Percentiles rank a stretch among this genome's conserved stretches.
phyloP scores from a whole-genome alignment of 2,329 filamentous ascomycete genomes.

The Ceratocystis albifundus region DNA sequence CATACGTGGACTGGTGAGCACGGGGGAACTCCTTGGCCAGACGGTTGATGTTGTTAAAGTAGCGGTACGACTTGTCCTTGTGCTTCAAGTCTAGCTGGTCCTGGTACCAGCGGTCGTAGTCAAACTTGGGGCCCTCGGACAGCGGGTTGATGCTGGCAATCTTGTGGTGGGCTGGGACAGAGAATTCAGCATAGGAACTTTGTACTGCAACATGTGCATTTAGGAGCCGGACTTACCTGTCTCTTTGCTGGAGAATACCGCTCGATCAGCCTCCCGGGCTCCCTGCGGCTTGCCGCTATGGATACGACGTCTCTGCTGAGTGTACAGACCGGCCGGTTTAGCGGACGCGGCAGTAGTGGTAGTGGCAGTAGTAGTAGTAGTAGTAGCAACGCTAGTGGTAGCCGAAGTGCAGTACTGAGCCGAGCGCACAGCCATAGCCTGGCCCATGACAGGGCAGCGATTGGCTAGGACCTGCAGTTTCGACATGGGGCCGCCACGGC shows the following conservation, averaged over 20 bases:
- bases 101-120: slow-evolving; percentile 85
- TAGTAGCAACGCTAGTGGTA: slow-evolving; percentile 33
- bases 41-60: slow-evolving; percentile 99
- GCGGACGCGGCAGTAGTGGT: slow-evolving; percentile 35
- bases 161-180: slow-evolving; percentile 17
- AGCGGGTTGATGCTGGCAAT: slow-evolving; percentile 24
- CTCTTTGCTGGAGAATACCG: slow-evolving; percentile 22
- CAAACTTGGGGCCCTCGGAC: slow-evolving; percentile 50
- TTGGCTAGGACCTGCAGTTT: slow-evolving; percentile 90
- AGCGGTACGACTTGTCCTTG: slow-evolving; percentile 98
- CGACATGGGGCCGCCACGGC: slow-evolving; percentile 85
- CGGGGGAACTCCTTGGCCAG: slow-evolving; percentile 91
- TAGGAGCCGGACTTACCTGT: slow-evolving; percentile 15
- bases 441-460: slow-evolving; percentile 97
- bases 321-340: slow-evolving; percentile 13
- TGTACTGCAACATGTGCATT: neutral
- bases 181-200: neutral
- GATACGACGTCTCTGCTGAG: slow-evolving; percentile 16
- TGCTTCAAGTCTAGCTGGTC: slow-evolving; percentile 93
- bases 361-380: slow-evolving; percentile 34
- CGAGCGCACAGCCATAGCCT: slow-evolving; percentile 82
- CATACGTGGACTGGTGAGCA: slow-evolving; percentile 73
- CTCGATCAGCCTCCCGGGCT: slow-evolving; percentile 21
- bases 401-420: slow-evolving; percentile 40
- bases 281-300: slow-evolving; percentile 17